These are phyloP conservation scores for Acrasis kona DNA, from an alignment of 78 protist species.

Conservation along the genomic window DNA sequence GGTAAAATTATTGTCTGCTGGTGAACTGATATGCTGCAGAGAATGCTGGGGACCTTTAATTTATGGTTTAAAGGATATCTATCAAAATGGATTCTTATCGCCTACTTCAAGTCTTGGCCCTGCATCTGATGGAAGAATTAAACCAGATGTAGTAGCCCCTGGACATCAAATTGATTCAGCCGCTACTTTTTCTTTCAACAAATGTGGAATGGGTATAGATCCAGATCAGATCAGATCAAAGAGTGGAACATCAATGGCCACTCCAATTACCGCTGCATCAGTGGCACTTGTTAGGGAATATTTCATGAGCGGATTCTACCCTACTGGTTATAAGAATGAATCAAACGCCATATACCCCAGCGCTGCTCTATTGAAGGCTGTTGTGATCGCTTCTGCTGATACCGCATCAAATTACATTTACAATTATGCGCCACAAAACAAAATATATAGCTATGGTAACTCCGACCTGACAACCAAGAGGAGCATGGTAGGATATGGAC, in stretches of 20 bases:
- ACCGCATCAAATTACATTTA: too few species aligned
- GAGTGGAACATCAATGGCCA: slow-evolving; percentile 69
- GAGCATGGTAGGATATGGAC: too few species aligned
- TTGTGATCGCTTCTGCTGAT: slow-evolving; percentile 44
- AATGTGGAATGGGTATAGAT: not conserved
- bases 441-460: too few species aligned
- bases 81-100: not conserved
- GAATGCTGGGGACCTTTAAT: too few species aligned
- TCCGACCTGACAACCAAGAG: too few species aligned
- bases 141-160: slow-evolving; percentile 30
- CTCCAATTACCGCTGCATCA: slow-evolving; percentile 52
- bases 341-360: too few species aligned
- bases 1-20: not conserved
- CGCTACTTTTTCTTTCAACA: not conserved
- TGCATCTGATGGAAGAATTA: slow-evolving; percentile 15
- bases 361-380: slow-evolving; percentile 49
- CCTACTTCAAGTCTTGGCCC: not conserved
- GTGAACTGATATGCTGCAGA: too few species aligned
- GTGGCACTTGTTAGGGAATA: slow-evolving; percentile 52
- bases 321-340: slow-evolving; percentile 6
- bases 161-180: slow-evolving; percentile 13
- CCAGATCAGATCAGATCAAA: not conserved
- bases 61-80: not conserved
- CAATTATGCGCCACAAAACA: too few species aligned
- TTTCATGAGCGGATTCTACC: slow-evolving; percentile 34